These are phyloP conservation scores for Phytopythium ostracodes DNA, from an alignment of 352 stramenopile genomes.

Conservation along the genomic window DNA sequence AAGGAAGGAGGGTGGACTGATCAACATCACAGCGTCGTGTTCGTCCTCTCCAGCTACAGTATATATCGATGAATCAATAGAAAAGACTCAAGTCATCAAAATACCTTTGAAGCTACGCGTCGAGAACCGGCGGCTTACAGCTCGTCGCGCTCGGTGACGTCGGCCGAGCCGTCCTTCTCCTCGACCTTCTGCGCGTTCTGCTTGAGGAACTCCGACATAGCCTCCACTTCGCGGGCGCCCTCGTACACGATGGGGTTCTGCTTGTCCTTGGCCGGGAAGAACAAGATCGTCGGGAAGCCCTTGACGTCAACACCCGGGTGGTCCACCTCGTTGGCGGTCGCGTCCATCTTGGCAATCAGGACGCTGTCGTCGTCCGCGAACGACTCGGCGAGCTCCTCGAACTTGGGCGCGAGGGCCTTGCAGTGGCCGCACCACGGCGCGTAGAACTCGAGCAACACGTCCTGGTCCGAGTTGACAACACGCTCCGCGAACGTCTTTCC, in stretches of 20 bases:
- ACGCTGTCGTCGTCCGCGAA: slow-evolving; percentile 90
- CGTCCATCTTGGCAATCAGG: slow-evolving; percentile 95
- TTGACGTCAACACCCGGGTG: slow-evolving; percentile 85
- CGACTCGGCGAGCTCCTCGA: slow-evolving; percentile 87
- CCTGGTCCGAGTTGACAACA: slow-evolving; percentile 86
- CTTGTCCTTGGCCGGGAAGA: slow-evolving; percentile 92
- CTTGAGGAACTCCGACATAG: slow-evolving; percentile 86
- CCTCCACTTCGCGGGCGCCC: slow-evolving; percentile 75
- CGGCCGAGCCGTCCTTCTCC: slow-evolving; percentile 34
- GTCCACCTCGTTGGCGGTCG: slow-evolving; percentile 95
- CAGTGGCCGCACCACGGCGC: slow-evolving; percentile 88
- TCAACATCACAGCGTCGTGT: not conserved
- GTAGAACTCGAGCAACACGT: slow-evolving; percentile 91
- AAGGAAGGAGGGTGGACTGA: not conserved
- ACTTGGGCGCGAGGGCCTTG: slow-evolving; percentile 88
- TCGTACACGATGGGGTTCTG: slow-evolving; percentile 85
- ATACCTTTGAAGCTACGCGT: not conserved
- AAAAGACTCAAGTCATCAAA: slow-evolving; percentile 1
- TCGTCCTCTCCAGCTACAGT: slow-evolving; percentile 1
- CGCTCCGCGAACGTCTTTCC: slow-evolving; percentile 91
- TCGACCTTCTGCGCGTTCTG: slow-evolving; percentile 85
- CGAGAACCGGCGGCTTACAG: not conserved
- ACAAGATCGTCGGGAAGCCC: slow-evolving; percentile 94
- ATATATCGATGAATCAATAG: not conserved
- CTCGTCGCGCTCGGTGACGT: not conserved